Conservation (phyloP, 106 monocot genomes). For the Dendrobium officinale region DNA sequence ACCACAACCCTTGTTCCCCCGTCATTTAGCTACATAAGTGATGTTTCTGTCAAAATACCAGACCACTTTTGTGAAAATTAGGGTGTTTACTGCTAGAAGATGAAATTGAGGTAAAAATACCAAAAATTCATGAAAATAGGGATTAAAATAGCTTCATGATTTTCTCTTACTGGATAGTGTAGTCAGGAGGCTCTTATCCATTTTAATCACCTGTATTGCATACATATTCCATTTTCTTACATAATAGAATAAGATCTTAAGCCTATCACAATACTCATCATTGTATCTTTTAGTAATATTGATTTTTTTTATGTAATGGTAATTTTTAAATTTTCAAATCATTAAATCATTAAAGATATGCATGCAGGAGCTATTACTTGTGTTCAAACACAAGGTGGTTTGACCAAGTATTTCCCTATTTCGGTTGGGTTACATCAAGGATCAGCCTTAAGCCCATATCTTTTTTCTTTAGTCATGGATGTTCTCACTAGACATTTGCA, state of each 20-base stretch:
- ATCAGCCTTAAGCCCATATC: too few species aligned
- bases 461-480: too few species aligned
- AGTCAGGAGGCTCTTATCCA: not conserved
- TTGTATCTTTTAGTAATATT: not conserved
- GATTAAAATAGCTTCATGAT: not conserved
- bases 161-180: not conserved
- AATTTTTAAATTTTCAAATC: not conserved
- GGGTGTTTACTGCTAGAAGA: not conserved
- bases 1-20: not conserved
- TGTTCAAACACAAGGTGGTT: too few species aligned
- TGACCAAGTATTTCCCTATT: too few species aligned
- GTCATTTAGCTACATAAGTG: not conserved
- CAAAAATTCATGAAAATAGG: too few species aligned
- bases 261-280: not conserved
- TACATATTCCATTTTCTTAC: not conserved
- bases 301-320: not conserved
- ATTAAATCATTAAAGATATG: too few species aligned
- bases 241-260: not conserved
- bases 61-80: not conserved
- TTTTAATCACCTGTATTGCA: not conserved
- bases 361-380: too few species aligned
- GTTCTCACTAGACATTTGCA: too few species aligned
- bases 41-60: too few species aligned
- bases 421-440: too few species aligned
- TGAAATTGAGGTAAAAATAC: not conserved